phyloP scores from a whole-genome alignment of 2,329 filamentous ascomycete genomes.

The Ceratocystis cacaofunesta region DNA sequence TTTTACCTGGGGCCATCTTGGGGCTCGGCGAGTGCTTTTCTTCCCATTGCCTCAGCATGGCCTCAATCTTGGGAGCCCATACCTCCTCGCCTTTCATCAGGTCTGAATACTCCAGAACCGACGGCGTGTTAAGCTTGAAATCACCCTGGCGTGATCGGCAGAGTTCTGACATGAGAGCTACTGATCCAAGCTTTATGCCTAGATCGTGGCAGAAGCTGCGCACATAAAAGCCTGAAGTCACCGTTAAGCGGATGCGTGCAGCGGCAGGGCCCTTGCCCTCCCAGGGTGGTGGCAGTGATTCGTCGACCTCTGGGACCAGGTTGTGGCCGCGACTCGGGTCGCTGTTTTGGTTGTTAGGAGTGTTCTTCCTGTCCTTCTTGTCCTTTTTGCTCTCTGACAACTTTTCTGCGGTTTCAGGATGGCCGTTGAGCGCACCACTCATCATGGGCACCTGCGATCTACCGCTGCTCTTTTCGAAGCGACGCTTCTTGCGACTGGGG shows the following conservation, averaged over 20 bases:
- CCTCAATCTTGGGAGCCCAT: constrained; percentile 61
- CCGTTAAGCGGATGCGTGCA: constrained; percentile 72
- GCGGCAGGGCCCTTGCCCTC: constrained; percentile 55
- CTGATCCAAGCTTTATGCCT: constrained; percentile 64
- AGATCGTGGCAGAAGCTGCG: constrained; percentile 87
- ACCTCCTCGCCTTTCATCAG: constrained; percentile 60
- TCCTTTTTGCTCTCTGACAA: background rate
- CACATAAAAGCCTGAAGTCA: constrained; percentile 93
- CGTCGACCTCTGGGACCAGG: constrained; percentile 34
- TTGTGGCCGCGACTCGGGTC: constrained; percentile 33
- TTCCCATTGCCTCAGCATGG: constrained; percentile 32
- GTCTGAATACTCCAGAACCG: constrained; percentile 66
- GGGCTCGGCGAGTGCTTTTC: constrained; percentile 13
- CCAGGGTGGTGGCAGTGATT: constrained; percentile 40
- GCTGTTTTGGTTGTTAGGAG: constrained; percentile 7
- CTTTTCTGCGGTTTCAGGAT: constrained; percentile 6
- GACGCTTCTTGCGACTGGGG: constrained; percentile 20
- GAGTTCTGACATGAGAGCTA: constrained; percentile 74
- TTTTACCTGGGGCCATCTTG: constrained; percentile 9
- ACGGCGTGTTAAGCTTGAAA: constrained; percentile 54
- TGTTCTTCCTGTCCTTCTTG: constrained; percentile 5
- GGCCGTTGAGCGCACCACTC: constrained; percentile 14
- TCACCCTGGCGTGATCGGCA: constrained; percentile 67
- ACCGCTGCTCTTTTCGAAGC: constrained; percentile 20
- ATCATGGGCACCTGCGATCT: constrained; percentile 21